Evolutionary conservation across 2,329 filamentous ascomycete genomes (phyloP), one percentile per base, ranked within the genome.

Genomic region (Xylaria sp.): DNA sequence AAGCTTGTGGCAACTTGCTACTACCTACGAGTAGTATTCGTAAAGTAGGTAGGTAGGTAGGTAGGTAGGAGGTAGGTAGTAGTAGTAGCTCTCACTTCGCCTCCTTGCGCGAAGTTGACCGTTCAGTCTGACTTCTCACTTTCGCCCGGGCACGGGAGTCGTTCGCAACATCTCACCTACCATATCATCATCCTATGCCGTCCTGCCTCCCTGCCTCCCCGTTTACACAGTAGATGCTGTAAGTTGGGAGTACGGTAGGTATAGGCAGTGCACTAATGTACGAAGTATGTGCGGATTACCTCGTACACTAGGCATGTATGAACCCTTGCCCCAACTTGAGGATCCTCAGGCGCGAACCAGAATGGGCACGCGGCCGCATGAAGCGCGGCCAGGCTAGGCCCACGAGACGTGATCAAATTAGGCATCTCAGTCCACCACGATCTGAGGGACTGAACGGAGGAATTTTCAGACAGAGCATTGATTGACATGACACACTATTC

Each of bases 281-380:
- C 16, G 19, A 57, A 46, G 51, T 57, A 46, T 51, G 47, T 46
- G 9, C 23, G 23, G 23, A 30, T 30, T 30, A 30, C 37, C 11
- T 42, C 37, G 37, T 42, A 42, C 37, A 57, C 16, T n/a, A 57
- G 46, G 47, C 54, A 46, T 51, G 47, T 46, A 60, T 64, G 61
- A 56, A 57, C 53, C 60, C 60, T 18, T 60, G 55, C 52, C 60
- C 37, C 58, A 39, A 60, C 58, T 64, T 59, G 48, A 60, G 58
- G 62, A 58, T 66, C 60, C 65, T 70, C 67, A 68, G 69, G 68
- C 69, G 69, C 64, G 64, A 69, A 70, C 61, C 65, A 65, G 59
- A 65, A 60, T 66, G 67, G 69, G 69, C 70, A 68, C 63, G 65
- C 63, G 69, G 69, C 65, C 68, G 69, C 67, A 67, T 69, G 68